phyloP scores from a whole-genome alignment of 1,139 yeast species.

The Yamadazyma dendronema region DNA sequence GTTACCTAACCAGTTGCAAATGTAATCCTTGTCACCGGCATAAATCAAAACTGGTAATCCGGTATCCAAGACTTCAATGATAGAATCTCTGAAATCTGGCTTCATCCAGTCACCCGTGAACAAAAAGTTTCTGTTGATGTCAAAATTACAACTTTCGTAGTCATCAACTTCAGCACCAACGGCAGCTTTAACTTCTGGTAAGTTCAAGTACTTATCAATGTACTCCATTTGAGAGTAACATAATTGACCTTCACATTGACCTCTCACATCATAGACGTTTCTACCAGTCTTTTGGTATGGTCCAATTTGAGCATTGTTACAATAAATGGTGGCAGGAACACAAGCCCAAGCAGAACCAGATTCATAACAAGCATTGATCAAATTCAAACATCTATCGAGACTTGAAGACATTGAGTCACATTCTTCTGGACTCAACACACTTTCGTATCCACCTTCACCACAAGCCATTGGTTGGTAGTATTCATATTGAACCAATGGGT shows the following conservation, averaged over 20 bases:
- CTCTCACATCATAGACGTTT: slow-evolving; percentile 91
- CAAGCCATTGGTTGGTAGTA: slow-evolving; percentile 97
- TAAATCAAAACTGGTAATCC: slow-evolving; percentile 71
- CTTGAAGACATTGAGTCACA: slow-evolving; percentile 74
- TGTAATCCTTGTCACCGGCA: slow-evolving; percentile 86
- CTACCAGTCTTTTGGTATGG: slow-evolving; percentile 90
- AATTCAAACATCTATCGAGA: slow-evolving; percentile 76
- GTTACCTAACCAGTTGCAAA: slow-evolving; percentile 86
- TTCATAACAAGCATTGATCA: slow-evolving; percentile 80
- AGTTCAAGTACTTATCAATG: slow-evolving; percentile 35
- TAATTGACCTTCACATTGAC: slow-evolving; percentile 74
- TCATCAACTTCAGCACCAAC: slow-evolving; percentile 89
- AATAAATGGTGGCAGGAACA: slow-evolving; percentile 90
- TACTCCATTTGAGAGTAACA: slow-evolving; percentile 55
- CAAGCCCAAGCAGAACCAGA: slow-evolving; percentile 82
- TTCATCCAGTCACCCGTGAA: slow-evolving; percentile 93
- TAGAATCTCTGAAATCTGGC: slow-evolving; percentile 67
- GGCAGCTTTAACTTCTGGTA: slow-evolving; percentile 55
- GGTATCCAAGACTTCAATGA: slow-evolving; percentile 52
- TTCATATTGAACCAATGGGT: slow-evolving; percentile 84
- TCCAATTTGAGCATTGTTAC: slow-evolving; percentile 82
- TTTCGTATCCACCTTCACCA: slow-evolving; percentile 85
- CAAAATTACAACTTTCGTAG: slow-evolving; percentile 84
- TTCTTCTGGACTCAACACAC: slow-evolving; percentile 75
- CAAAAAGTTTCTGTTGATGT: slow-evolving; percentile 76